A percentile compares a stretch with the other conserved stretches of the same genome.
phyloP scores from a whole-genome alignment of 1,284 basidiomycete species.

The Irpex rosettiformis region DNA sequence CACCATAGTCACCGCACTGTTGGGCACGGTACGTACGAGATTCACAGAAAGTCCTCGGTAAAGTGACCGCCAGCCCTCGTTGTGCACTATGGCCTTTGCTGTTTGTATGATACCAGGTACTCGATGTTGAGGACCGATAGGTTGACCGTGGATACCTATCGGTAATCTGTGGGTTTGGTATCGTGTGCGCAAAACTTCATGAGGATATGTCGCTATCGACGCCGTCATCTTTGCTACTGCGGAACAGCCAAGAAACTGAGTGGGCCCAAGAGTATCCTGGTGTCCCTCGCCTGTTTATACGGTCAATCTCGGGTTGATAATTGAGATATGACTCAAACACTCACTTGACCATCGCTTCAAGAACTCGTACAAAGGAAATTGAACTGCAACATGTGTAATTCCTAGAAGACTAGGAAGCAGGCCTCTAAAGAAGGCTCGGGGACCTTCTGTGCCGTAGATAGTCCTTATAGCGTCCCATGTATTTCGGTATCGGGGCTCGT shows the following conservation, averaged over 20 bases:
- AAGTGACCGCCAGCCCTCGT: constrained; percentile 84
- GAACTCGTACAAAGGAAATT: constrained; percentile 94
- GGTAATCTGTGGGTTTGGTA: constrained; percentile 80
- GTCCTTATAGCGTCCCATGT: constrained; percentile 84
- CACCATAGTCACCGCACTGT: constrained; percentile 90
- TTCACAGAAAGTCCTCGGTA: constrained; percentile 92
- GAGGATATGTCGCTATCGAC: constrained; percentile 91
- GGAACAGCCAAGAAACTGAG: constrained; percentile 81
- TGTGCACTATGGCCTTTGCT: constrained; percentile 65
- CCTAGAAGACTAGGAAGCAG: constrained; percentile 86
- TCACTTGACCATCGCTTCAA: constrained; percentile 81
- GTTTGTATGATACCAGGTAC: constrained; percentile 60
- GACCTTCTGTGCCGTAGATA: constrained; percentile 85
- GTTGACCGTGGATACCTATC: constrained; percentile 35
- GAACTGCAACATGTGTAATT: constrained; percentile 89
- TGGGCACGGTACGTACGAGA: constrained; percentile 88
- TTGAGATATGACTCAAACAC: constrained; percentile 29
- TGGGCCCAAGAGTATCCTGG: constrained; percentile 57
- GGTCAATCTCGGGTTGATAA: neutral
- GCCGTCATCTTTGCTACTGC: constrained; percentile 92
- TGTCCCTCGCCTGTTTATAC: constrained; percentile 46
- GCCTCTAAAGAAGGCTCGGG: constrained; percentile 87
- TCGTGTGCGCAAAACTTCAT: constrained; percentile 92
- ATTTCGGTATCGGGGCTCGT: constrained; percentile 77
- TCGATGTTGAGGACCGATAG: constrained; percentile 41